Base-by-base conservation (phyloP, 2,329 filamentous ascomycete species). In the Cryphonectria parasitica region DNA sequence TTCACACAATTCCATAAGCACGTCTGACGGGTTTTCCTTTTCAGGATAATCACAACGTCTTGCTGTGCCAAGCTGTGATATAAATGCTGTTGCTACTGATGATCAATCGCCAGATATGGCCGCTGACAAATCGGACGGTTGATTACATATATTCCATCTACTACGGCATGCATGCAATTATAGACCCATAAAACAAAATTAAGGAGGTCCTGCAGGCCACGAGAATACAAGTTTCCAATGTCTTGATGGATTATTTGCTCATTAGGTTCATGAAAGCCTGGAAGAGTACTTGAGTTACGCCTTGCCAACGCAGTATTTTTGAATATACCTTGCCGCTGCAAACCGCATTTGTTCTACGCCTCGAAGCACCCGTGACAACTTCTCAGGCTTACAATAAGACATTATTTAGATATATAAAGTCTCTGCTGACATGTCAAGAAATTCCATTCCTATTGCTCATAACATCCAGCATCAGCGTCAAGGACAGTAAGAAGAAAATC, bases 81-180 rank as follows among this genome's bases (percentile, higher is more conserved):
- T 62, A 39, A 19, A 34, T 62, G 17, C 13, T 41, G 34, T 19
- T 22, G 34, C 19, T 2, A 15, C 36, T 41, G 10, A 22, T n/a
- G 60, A 19, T 62, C 34, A 15, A n/a, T 62, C 34, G 1, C n/a
- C 13, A 41, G 11, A 7, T 25, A 4, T 5, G 3, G 28, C 4
- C 17, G 31, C 34, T 69, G 45, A 68, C 67, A 68, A 68, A 68
- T 68, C 31, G 28, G 45, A 15, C 34, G 4, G n/a, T 6, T 69
- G 49, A 17, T 58, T 25, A 36, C 43, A 43, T 11, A 56, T n/a
- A 11, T 52, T 4, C 17, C 1, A 8, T 49, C 22, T 49, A 10
- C n/a, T 49, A 10, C 45, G 1, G 8, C 36, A 39, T 49, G 45
- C 45, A 22, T 6, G 22, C n/a, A n/a, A n/a, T n/a, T 58, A 19